Base-by-base conservation (phyloP, 2,329 filamentous ascomycete genomes). In the Cadophora gregata region DNA sequence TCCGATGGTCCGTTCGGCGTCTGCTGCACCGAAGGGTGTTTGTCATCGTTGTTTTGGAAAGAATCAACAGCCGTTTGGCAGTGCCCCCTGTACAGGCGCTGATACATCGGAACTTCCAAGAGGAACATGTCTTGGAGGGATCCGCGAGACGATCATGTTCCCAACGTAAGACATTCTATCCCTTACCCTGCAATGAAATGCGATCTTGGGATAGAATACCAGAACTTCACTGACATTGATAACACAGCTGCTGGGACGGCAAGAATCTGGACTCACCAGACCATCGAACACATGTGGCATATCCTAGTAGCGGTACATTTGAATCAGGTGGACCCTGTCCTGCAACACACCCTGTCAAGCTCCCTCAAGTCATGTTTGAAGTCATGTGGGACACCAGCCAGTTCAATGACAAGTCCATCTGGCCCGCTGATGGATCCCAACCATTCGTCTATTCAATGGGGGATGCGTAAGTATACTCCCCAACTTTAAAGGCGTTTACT, bases 361-460 rank as follows among this genome's bases (percentile, higher is more conserved):
- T 88, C 47, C 81, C 85, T 53, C 86, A 84, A 21, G 78, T 89
- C 66, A 87, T 89, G 78, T 86, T 82, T 74, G 86, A 88, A 76
- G 81, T 85, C 63, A 83, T 85, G 67, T 89, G 82, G 81, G 77
- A 82, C 70, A 85, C 84, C 4, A 77, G 81, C 63, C 77, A 77
- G 16, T 87, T 83, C 76, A 82, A 79, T 19, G 80, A 82, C 67
- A 71, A 79, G 71, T 73, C 76, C 73, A 75, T 79, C 67, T 80
- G 81, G 81, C 80, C 80, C 66, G 77, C 78, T 63, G 78, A 81
- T 84, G 82, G 79, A 76, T 78, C 56, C 66, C 48, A 51, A 51
- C 48, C 51, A 33, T 55, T 55, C 14, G 51, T 55, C 14, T 55
- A 55, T 16, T 55, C 31, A 6, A 55, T 55, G 31, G 51, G 51